Conservation (phyloP, 257 asterid genomes). For the Nyctanthes arbortristis region DNA sequence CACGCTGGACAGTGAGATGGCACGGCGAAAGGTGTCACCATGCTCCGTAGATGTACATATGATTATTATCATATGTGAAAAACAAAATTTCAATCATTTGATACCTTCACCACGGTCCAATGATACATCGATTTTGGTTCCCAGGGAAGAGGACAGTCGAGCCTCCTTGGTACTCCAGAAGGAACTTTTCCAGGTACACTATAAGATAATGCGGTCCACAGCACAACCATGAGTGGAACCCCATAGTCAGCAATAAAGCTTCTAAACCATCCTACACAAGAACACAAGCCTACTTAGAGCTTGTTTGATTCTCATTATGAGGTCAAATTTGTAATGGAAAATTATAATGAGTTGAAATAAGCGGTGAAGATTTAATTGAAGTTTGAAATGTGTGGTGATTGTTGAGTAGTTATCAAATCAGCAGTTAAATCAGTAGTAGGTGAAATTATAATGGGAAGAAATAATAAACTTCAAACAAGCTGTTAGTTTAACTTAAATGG, state of each 20-base stretch:
- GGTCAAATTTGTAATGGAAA: neutral
- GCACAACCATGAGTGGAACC: constrained; percentile 77
- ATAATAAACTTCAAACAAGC: too few species aligned
- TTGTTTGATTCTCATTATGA: too few species aligned
- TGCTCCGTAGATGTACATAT: neutral
- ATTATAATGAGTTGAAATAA: neutral
- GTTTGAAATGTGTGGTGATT: too few species aligned
- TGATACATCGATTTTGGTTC: constrained; percentile 68
- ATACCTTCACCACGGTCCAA: constrained; percentile 86
- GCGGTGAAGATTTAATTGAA: too few species aligned
- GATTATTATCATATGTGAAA: neutral
- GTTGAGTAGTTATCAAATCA: too few species aligned
- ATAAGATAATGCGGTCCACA: constrained; percentile 80
- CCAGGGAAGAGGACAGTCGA: constrained; percentile 81
- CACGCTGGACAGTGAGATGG: too few species aligned
- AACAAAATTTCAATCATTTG: neutral
- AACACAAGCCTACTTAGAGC: neutral
- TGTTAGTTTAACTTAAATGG: too few species aligned
- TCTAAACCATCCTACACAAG: constrained; percentile 59
- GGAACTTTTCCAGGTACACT: constrained; percentile 62
- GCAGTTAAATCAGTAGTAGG: too few species aligned
- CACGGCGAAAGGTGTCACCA: too few species aligned
- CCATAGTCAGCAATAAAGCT: constrained; percentile 92
- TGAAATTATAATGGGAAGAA: too few species aligned
- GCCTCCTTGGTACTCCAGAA: constrained; percentile 84